These are phyloP conservation scores for Nothopassalora personata DNA, from an alignment of 2,329 filamentous ascomycete genomes.

Conservation along the genomic window DNA sequence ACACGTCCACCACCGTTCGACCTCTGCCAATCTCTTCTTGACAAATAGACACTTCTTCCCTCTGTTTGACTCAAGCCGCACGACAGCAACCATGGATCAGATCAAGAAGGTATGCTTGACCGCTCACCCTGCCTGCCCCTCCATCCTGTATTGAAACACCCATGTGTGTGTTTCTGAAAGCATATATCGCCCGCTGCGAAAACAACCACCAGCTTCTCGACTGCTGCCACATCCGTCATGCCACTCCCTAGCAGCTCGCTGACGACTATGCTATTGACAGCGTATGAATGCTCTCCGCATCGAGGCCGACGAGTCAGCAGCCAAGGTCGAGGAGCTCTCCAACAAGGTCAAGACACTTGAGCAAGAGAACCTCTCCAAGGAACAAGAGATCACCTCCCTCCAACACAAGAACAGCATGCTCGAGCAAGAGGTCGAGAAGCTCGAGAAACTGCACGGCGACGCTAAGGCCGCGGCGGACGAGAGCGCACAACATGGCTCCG, in stretches of 20 bases:
- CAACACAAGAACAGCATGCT: conserved; percentile 92
- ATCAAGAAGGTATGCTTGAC: conserved; percentile 38
- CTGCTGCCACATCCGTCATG: not conserved
- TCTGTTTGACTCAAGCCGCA: not conserved
- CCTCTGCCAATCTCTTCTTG: not conserved
- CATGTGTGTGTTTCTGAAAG: conserved; percentile 3
- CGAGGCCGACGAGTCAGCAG: conserved; percentile 80
- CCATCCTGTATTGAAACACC: conserved; percentile 17
- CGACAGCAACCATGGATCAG: conserved; percentile 35
- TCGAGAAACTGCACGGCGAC: conserved; percentile 76
- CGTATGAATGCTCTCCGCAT: conserved; percentile 93
- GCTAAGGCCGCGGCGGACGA: conserved; percentile 82
- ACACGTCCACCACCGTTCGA: not conserved
- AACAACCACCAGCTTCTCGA: conserved; percentile 1
- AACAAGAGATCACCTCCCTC: conserved; percentile 96
- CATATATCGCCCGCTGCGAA: not conserved
- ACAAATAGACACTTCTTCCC: not conserved
- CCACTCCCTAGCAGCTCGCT: conserved; percentile 7
- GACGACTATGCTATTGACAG: conserved; percentile 43
- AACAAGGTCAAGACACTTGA: conserved; percentile 81
- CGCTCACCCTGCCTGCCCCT: conserved; percentile 24
- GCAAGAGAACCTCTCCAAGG: conserved; percentile 92
- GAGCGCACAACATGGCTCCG: conserved; percentile 73
- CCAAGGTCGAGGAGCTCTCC: conserved; percentile 83
- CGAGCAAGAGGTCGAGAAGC: conserved; percentile 86